Percentiles rank a stretch among this genome's conserved stretches.
These are phyloP conservation scores for Royoungia palumana DNA, from an alignment of 768 basidiomycete genomes.

Conservation along the genomic window DNA sequence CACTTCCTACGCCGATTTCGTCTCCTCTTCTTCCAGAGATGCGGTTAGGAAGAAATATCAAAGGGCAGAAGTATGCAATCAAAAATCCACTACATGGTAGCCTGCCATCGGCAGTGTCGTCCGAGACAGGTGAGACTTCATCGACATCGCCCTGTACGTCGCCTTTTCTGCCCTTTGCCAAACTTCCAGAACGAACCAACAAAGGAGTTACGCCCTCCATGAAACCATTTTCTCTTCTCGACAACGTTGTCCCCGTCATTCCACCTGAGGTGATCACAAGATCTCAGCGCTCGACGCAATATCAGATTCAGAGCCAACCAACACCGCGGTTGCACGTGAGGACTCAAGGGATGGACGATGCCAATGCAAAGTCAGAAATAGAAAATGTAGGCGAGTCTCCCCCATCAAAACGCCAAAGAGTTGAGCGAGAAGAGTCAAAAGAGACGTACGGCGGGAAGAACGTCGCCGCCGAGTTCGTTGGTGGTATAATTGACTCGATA, in stretches of 20 bases:
- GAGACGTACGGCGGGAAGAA: background rate
- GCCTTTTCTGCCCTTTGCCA: constrained; percentile 9
- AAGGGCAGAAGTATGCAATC: constrained; percentile 5
- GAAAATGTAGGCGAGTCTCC: constrained; percentile 5
- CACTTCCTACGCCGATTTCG: constrained; percentile 25
- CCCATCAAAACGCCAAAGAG: constrained; percentile 14
- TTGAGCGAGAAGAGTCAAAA: constrained; percentile 6
- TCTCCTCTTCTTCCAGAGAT: constrained; percentile 14
- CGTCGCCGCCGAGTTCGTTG: background rate
- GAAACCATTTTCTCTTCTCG: constrained; percentile 15
- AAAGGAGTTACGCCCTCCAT: background rate
- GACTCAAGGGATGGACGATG: background rate
- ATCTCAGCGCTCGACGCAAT: background rate
- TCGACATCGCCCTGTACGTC: constrained; percentile 11
- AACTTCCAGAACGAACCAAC: background rate
- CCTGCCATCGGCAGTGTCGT: background rate
- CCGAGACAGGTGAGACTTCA: background rate
- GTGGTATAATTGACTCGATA: background rate
- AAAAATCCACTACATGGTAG: background rate
- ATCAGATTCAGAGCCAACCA: constrained; percentile 1
- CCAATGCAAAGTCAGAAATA: background rate
- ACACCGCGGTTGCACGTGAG: background rate
- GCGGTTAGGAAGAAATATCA: background rate
- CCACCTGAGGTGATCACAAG: background rate
- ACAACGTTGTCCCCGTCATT: constrained; percentile 10